These are phyloP conservation scores for Potentilla sterilis DNA, from an alignment of 306 rosid genomes.

Conservation along the genomic window DNA sequence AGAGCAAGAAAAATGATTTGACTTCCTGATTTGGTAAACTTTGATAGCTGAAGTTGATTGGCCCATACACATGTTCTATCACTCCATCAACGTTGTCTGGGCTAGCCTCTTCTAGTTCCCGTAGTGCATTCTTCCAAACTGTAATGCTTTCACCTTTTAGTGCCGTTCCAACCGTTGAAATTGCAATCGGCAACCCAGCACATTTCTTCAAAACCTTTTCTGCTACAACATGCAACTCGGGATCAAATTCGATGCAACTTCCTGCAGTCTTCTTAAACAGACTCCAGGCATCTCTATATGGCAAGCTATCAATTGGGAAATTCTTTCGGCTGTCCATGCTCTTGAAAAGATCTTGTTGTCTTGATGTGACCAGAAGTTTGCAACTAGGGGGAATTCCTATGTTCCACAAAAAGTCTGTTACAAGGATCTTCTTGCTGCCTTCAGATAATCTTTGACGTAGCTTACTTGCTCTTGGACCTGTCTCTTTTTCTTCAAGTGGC, in stretches of 20 bases:
- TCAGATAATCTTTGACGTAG: too few species aligned
- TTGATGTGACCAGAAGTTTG: neutral
- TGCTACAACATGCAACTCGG: constrained; percentile 1
- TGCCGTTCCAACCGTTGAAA: constrained; percentile 26
- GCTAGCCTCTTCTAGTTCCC: neutral
- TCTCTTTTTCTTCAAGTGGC: too few species aligned
- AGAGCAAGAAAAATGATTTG: neutral
- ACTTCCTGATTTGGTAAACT: neutral
- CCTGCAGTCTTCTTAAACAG: constrained; percentile 12
- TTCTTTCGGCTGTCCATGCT: neutral
- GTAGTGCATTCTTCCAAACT: constrained; percentile 35
- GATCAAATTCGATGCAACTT: neutral
- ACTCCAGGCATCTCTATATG: neutral
- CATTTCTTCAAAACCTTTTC: constrained; percentile 28
- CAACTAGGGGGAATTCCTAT: neutral
- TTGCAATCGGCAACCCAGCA: constrained; percentile 40
- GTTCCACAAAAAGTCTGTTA: neutral
- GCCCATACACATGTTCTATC: neutral
- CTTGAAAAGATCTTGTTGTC: neutral
- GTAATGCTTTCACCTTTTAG: constrained; percentile 25
- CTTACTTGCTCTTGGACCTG: too few species aligned
- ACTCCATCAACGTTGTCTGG: neutral
- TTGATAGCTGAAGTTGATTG: neutral
- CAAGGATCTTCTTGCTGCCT: neutral
- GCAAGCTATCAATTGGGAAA: neutral